These are phyloP conservation scores for Starmerella scarabaei DNA, from an alignment of 805 yeast genomes.

Conservation along the genomic window DNA sequence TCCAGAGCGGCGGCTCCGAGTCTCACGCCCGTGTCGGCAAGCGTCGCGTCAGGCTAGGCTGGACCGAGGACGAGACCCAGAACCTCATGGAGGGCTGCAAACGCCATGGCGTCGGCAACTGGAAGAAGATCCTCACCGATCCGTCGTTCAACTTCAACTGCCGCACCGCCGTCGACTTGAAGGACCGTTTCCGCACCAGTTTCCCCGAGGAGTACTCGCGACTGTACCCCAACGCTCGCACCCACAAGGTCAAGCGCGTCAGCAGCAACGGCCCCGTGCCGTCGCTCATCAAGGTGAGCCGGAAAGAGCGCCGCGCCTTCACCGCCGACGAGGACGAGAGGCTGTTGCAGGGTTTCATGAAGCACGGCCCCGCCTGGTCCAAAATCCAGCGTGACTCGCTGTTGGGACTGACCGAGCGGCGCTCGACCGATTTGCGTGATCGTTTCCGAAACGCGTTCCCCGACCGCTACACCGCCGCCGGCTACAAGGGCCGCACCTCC, in stretches of 20 bases:
- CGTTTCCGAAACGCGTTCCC: slow-evolving; percentile 36
- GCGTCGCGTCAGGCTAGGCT: slow-evolving; percentile 29
- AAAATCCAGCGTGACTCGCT: slow-evolving; percentile 33
- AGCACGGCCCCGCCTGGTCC: slow-evolving; percentile 36
- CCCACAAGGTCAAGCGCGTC: slow-evolving; percentile 29
- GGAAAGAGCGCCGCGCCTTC: slow-evolving; percentile 34
- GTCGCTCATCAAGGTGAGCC: slow-evolving; percentile 31
- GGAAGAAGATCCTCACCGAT: slow-evolving; percentile 35
- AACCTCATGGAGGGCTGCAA: slow-evolving; percentile 34
- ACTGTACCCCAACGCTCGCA: slow-evolving; percentile 34
- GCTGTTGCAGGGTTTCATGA: slow-evolving; percentile 31
- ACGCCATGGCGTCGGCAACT: slow-evolving; percentile 34
- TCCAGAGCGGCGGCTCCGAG: slow-evolving; percentile 8
- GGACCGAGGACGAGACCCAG: slow-evolving; percentile 34
- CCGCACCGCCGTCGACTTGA: slow-evolving; percentile 35
- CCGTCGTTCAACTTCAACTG: slow-evolving; percentile 30
- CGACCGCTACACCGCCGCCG: slow-evolving; percentile 33
- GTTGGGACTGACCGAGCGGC: slow-evolving; percentile 29
- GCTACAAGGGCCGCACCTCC: slow-evolving; percentile 30
- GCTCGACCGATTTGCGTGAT: slow-evolving; percentile 34
- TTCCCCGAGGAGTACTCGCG: slow-evolving; percentile 36
- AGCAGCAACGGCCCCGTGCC: slow-evolving; percentile 15
- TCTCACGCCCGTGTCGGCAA: slow-evolving; percentile 24
- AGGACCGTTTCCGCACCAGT: slow-evolving; percentile 34
- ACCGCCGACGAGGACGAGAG: slow-evolving; percentile 33